Evolutionary conservation across 176 grass and related monocot genomes (phyloP).

Genomic region (Olyra latifolia): DNA sequence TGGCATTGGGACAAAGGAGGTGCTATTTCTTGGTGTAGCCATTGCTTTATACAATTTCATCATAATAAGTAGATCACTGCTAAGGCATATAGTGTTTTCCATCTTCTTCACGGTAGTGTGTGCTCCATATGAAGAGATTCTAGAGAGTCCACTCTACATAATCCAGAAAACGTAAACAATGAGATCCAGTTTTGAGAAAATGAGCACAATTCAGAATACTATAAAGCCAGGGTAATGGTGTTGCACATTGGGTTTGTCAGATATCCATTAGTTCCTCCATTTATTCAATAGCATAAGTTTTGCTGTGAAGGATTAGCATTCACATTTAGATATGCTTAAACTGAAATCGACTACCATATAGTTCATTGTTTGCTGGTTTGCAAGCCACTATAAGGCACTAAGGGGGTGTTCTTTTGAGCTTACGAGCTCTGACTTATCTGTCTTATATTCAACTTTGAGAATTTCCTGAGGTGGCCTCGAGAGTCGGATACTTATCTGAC

Average conservation of each 20-base stretch:
- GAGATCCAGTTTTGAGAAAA: neutral
- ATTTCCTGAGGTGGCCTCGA: too few species aligned
- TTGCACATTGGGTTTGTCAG: neutral
- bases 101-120: neutral
- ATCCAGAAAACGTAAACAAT: neutral
- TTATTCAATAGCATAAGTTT: conserved; percentile 13
- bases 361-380: neutral
- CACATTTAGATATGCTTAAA: neutral
- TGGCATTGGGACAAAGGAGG: conserved; percentile 76
- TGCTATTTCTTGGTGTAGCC: conserved; percentile 33
- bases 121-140: neutral
- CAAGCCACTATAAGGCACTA: neutral
- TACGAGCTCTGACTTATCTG: too few species aligned
- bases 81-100: neutral
- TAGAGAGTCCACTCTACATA: neutral
- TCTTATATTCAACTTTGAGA: too few species aligned
- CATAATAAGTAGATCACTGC: neutral
- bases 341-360: neutral
- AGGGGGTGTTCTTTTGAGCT: too few species aligned
- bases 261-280: conserved; percentile 12
- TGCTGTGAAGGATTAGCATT: conserved; percentile 1
- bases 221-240: neutral
- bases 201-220: neutral
- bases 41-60: neutral
- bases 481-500: too few species aligned